These are phyloP conservation scores for Lactifluus volemus DNA, from an alignment of 768 basidiomycete genomes.

Conservation along the genomic window DNA sequence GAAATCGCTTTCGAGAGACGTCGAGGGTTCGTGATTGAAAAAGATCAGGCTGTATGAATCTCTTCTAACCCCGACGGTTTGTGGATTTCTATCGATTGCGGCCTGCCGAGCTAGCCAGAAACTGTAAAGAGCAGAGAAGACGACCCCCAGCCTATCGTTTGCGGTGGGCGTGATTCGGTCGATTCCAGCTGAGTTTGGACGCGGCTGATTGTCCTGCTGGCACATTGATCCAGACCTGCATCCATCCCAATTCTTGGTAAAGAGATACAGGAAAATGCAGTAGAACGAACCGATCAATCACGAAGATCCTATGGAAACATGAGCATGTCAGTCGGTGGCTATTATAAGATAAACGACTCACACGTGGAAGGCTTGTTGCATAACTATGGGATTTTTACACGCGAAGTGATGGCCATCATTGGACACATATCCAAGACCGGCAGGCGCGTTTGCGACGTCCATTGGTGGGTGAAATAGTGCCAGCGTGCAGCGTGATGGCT, in stretches of 20 bases:
- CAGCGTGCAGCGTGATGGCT: constrained; percentile 46
- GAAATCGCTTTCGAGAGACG: constrained; percentile 37
- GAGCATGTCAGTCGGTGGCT: neutral
- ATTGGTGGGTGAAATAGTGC: constrained; percentile 42
- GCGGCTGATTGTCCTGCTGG: constrained; percentile 33
- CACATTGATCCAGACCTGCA: constrained; percentile 46
- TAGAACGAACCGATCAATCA: constrained; percentile 44
- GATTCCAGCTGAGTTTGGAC: constrained; percentile 35
- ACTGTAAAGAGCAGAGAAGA: constrained; percentile 43
- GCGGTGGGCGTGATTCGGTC: constrained; percentile 29
- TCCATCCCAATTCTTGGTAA: neutral
- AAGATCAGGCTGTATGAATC: constrained; percentile 53
- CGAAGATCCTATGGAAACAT: constrained; percentile 34
- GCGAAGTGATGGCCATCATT: constrained; percentile 47
- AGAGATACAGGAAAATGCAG: constrained; percentile 22
- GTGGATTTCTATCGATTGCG: constrained; percentile 24
- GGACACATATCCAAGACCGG: constrained; percentile 41
- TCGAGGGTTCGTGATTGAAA: constrained; percentile 29
- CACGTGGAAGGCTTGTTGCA: constrained; percentile 55
- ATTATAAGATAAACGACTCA: constrained; percentile 25
- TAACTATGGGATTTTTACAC: constrained; percentile 45
- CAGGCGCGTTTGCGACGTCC: constrained; percentile 24
- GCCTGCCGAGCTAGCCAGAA: constrained; percentile 49
- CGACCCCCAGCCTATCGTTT: constrained; percentile 48
- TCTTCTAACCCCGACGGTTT: constrained; percentile 27